Evolutionary conservation across 768 basidiomycete species (phyloP), one percentile per base, ranked within the genome.

Genomic region (Boletus barrowsii): DNA sequence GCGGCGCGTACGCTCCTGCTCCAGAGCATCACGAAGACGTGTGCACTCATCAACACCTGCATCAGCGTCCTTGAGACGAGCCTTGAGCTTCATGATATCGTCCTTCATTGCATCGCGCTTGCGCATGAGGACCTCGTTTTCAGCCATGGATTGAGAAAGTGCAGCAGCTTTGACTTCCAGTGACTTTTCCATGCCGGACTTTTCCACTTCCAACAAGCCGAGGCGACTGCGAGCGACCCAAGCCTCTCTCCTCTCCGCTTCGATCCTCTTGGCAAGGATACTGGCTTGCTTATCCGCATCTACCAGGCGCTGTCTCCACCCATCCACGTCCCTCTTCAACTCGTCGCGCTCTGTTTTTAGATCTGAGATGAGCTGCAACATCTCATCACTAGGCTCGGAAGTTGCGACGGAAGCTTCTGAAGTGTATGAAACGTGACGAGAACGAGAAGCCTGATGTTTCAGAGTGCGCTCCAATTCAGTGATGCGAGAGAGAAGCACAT

Each of bases 341-440:
- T 93, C 88, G 63, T 98, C 95, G 30, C 95, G 78, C 71, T 98
- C 94, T 13, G 86, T 79, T 68, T 93, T 93, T 62, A 92, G 78
- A 65, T 91, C 90, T 4, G 85, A 76, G 49, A 93, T 76, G 36
- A 89, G 77, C 60, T 79, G 78, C 39, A 91, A 72, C 82, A 93
- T 85, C 73, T 93, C 92, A 61, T 93, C 89, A 54, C 74, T 83
- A 7, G 86, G 84, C 53, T 82, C 84, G 10, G 73, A 64, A 41
- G 71, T 65, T 26, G 59, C 55, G 57, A 64, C 47, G 63, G 73
- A 70, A 22, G 70, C 52, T 51, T 75, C 75, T 24, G 84, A 84
- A 43, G 73, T 62, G 35, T 79, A 70, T 15, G 87, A 88, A 54
- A 72, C 64, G 35, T 77, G 77, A 33, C 79, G 75, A 30, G 84